These are phyloP conservation scores for Microbotryomycetes sp. DNA, from an alignment of 1,284 basidiomycete genomes.

Conservation along the genomic window DNA sequence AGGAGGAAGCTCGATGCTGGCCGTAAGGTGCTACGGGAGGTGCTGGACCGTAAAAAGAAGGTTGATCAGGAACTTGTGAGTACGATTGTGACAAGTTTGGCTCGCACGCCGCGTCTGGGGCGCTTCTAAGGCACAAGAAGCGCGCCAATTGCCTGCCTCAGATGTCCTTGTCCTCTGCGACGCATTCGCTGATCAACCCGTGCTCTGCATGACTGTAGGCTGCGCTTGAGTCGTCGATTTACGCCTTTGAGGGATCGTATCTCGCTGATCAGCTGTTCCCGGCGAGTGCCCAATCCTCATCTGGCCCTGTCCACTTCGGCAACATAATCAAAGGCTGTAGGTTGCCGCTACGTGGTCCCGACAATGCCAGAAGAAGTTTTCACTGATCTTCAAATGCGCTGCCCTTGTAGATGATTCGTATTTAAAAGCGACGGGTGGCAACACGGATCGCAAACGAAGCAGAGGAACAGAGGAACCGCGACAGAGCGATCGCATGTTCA, in stretches of 20 bases:
- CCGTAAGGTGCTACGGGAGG: slow-evolving; percentile 16
- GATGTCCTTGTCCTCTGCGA: too few species aligned
- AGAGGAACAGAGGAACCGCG: slow-evolving; percentile 36
- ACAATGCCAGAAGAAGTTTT: background rate
- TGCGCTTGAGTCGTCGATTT: slow-evolving; percentile 46
- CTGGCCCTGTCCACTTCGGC: slow-evolving; percentile 32
- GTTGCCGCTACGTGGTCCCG: background rate
- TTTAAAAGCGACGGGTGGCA: slow-evolving; percentile 40
- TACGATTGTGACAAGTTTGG: too few species aligned
- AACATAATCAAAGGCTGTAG: slow-evolving; percentile 44
- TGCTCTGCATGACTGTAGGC: too few species aligned
- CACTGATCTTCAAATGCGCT: background rate
- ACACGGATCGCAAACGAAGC: slow-evolving; percentile 20
- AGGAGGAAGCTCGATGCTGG: slow-evolving; percentile 27
- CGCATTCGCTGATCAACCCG: too few species aligned
- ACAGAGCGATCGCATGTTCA: slow-evolving; percentile 47
- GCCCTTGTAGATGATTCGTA: slow-evolving; percentile 29
- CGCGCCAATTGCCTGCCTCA: too few species aligned
- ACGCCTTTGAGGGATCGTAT: slow-evolving; percentile 49
- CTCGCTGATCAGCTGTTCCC: slow-evolving; percentile 37
- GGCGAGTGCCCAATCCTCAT: slow-evolving; percentile 15
- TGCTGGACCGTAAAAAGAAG: slow-evolving; percentile 32
- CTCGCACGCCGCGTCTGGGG: too few species aligned
- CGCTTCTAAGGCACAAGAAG: too few species aligned
- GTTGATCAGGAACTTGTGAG: slow-evolving; percentile 33